Evolutionary conservation across 345 rosid genomes (phyloP), one percentile per base, ranked within the genome.

Genomic region (Salix brachista): DNA sequence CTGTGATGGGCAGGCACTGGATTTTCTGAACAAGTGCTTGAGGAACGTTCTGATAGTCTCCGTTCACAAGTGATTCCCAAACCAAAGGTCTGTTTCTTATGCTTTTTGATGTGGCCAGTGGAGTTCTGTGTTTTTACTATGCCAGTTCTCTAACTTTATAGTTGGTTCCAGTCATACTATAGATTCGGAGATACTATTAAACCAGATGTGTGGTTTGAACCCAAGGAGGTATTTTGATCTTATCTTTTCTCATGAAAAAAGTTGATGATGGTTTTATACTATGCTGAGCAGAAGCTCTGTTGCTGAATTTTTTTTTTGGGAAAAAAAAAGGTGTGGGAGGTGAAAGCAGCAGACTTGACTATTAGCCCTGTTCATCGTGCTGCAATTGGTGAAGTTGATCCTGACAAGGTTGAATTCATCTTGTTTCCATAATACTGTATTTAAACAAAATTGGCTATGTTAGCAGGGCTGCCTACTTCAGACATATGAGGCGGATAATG

Each of bases 161-260:
- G 71, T 82, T 58, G 73, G 73, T 82, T 80, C 41, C 90, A 96
- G 98, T 70, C 94, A 16, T 93, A 93, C 85, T 96, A 90, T 73
- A 87, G 92, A 65, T 88, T 77, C 84, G 87, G 86, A 70, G 97
- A 91, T 60, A 74, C 85, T 41, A 73, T 90, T 70, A 85, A 83
- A 60, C 99, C 99, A 70, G 97, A 96, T 84, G 98, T 92, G 80
- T 96, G 97, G 97, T 91, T 96, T 76, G 97, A 93, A 82, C 90
- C 99, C 56, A 74, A 88, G 39, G 97, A 93, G 98, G 99, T 96
- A 89, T 76, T 66, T 44, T 44, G 17, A 14, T 44, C 50, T 34
- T 44, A 44, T 11, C 17, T 44, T 44, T 44, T 14, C 50, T 44
- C 5, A 3, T 44, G 50, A 13, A 44, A 44, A 44, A 58, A n/a